Percentiles rank a stretch among this genome's conserved stretches.
These are phyloP conservation scores for Pichia sp. DNA, from an alignment of 1,139 yeast genomes.

Conservation along the genomic window DNA sequence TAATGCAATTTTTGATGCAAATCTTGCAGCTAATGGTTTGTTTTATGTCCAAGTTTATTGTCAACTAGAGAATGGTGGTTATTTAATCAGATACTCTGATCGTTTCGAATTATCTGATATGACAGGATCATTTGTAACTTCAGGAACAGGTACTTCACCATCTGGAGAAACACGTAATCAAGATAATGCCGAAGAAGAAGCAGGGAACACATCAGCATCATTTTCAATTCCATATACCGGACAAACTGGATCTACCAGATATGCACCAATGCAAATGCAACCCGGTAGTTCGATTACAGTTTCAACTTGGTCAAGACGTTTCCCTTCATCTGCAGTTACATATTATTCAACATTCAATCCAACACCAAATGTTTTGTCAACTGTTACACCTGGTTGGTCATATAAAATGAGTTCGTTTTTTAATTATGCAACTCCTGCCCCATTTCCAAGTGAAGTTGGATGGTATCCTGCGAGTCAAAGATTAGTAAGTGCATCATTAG, in stretches of 20 bases:
- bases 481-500: slow-evolving; percentile 28
- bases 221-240: slow-evolving; percentile 55
- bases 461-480: slow-evolving; percentile 37
- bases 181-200: slow-evolving; percentile 18
- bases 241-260: slow-evolving; percentile 71
- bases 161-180: slow-evolving; percentile 33
- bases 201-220: slow-evolving; percentile 29
- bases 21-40: slow-evolving; percentile 52
- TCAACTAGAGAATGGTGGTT: slow-evolving; percentile 40
- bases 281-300: slow-evolving; percentile 68
- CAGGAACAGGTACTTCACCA: slow-evolving; percentile 41
- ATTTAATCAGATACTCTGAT: slow-evolving; percentile 64
- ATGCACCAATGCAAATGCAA: slow-evolving; percentile 88
- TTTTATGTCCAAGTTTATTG: slow-evolving; percentile 66
- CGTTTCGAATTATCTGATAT: slow-evolving; percentile 63
- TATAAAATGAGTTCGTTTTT: slow-evolving; percentile 58
- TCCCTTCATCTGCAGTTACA: slow-evolving; percentile 62
- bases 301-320: slow-evolving; percentile 54
- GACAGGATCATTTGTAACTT: slow-evolving; percentile 48
- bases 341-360: slow-evolving; percentile 40
- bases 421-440: slow-evolving; percentile 65
- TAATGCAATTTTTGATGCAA: slow-evolving; percentile 38
- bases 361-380: slow-evolving; percentile 48
- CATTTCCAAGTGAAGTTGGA: slow-evolving; percentile 54
- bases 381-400: slow-evolving; percentile 79